Base-by-base conservation (phyloP, 176 grass and related monocot genomes). In the Ampelocalamus luodianensis region DNA sequence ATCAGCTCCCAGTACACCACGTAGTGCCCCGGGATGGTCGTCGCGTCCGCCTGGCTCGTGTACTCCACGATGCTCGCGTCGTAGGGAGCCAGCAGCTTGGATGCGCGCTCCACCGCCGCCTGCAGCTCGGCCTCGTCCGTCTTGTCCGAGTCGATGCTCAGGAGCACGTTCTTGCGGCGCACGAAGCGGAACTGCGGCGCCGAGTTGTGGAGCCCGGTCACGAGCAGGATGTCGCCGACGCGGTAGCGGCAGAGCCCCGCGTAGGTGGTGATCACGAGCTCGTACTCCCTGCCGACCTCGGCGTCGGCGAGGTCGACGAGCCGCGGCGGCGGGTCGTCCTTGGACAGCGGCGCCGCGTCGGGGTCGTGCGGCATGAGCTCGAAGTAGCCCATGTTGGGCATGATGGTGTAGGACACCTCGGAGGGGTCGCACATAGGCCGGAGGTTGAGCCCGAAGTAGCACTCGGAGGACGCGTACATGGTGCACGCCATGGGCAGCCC, bases 361-460 rank as follows among this genome's bases (percentile, higher is more conserved):
- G 45, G 56, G 62, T 87, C 86, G 64, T 87, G 84, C 69, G 95
- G 90, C 72, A 97, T 89, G 82, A 97, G 94, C 87, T 97, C 95
- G 85, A 94, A 98, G 77, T 98, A 98, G 42, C 88, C 93, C 96
- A 98, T 98, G 87, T 95, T 98, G 73, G 96, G 96, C 96, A 98
- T 95, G 85, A 98, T 98, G 73, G 93, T 98, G 89, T 98, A 98
- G 40, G 93, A 90, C 43, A 98, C 96, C 80, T 98, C 93, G 1
- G 89, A 83, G 1, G 96, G 96, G 69, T 94, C 82, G 87, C 85
- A 92, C 93, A 98, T 95, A 12, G 96, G 96, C 1, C 88, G 91
- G 76, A 98, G 91, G 79, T 98, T 98, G 26, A 98, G 91, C 8
- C 96, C 96, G 79, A 98, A 98, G 89, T 98, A 98, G 80, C 96